Evolutionary conservation across 208 protist genomes (phyloP).

Genomic region (Cochliopodium minus): DNA sequence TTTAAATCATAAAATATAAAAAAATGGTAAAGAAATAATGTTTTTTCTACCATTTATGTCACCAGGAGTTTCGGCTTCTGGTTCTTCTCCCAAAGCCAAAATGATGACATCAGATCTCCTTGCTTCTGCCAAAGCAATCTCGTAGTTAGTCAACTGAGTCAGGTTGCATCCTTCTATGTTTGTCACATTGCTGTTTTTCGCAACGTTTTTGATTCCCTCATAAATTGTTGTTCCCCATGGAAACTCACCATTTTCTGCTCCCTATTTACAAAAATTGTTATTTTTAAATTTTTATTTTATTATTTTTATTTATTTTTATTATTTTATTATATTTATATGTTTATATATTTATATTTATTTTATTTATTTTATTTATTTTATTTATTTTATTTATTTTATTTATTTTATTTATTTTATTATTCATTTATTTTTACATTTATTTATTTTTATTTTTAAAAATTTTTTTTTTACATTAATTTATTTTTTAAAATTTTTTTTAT

Average conservation of each 20-base stretch:
- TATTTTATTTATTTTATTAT: not conserved
- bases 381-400: conserved; percentile 12
- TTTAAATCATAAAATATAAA: conserved; percentile 2
- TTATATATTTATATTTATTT: conserved; percentile 2
- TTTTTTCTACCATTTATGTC: too few relatives aligned
- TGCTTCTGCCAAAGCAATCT: not conserved
- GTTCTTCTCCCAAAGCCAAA: too few relatives aligned
- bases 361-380: not conserved
- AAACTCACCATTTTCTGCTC: not conserved
- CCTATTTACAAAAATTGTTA: not conserved
- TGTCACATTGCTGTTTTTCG: not conserved
- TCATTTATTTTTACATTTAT: conserved; percentile 6
- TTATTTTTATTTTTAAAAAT: conserved; percentile 1
- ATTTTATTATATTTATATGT: too few relatives aligned
- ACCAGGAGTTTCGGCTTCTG: too few relatives aligned
- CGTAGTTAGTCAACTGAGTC: not conserved
- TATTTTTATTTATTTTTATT: too few relatives aligned
- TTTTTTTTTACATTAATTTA: conserved; percentile 1
- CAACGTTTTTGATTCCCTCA: not conserved
- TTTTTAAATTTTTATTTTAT: too few relatives aligned
- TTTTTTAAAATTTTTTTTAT: conserved; percentile 8
- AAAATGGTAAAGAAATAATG: conserved; percentile 1
- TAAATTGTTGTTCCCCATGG: not conserved
- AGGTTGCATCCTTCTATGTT: not conserved
- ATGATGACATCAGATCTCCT: not conserved